Conservation (phyloP, 2,329 filamentous ascomycete genomes). For the Didymella sp. region DNA sequence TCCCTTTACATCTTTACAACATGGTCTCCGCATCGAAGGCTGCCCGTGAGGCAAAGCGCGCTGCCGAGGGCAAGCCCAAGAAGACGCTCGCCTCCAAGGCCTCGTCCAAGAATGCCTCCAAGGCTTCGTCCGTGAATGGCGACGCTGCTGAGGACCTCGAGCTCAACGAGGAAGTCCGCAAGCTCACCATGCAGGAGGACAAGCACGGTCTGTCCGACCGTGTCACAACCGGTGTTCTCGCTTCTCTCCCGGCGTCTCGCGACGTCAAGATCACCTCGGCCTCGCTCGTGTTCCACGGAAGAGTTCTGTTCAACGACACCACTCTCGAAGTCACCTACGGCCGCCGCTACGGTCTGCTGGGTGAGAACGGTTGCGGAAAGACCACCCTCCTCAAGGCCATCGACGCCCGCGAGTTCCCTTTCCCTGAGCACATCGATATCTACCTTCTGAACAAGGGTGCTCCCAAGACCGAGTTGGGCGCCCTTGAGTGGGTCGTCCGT, state of each 20-base stretch:
- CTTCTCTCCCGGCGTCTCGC: constrained; percentile 82
- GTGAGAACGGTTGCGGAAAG: constrained; percentile 99
- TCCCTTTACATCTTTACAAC: constrained; percentile 35
- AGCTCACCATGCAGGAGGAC: constrained; percentile 91
- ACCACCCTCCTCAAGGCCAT: constrained; percentile 97
- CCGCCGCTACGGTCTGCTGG: constrained; percentile 90
- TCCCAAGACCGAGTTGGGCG: constrained; percentile 84
- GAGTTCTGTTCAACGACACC: constrained; percentile 92
- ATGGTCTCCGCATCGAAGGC: constrained; percentile 75
- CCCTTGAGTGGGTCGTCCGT: constrained; percentile 94
- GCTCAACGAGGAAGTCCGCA: constrained; percentile 79
- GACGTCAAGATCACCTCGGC: constrained; percentile 97
- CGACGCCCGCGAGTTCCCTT: constrained; percentile 89
- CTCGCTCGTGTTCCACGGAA: constrained; percentile 96
- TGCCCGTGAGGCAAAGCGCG: constrained; percentile 71
- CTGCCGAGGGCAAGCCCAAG: constrained; percentile 74
- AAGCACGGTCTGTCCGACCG: constrained; percentile 95
- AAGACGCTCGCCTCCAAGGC: constrained; percentile 76
- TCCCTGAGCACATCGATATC: constrained; percentile 96
- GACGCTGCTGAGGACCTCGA: constrained; percentile 74
- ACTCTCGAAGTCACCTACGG: constrained; percentile 92
- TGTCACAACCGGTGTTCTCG: constrained; percentile 95
- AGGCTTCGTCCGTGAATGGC: constrained; percentile 71
- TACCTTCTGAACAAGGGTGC: constrained; percentile 98
- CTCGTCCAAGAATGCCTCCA: constrained; percentile 67